Base-by-base conservation (phyloP, 2,329 filamentous ascomycete species). In the Xylaria hypoxylon region DNA sequence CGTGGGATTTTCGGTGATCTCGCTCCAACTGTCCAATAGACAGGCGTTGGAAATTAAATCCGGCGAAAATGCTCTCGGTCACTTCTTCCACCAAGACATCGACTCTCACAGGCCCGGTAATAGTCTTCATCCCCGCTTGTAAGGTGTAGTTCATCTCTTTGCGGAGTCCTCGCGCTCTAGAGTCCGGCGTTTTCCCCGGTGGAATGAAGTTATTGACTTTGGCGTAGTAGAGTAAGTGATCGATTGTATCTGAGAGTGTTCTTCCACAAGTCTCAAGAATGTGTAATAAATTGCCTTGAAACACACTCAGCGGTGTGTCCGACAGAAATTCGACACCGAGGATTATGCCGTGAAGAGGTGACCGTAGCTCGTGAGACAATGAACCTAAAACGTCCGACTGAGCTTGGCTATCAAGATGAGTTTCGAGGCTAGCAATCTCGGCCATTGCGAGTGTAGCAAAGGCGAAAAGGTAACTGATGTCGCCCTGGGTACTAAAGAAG, bases 341-440 rank as follows among this genome's bases (percentile, higher is more conserved):
- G 0, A 90, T 76, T 35, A 90, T 84, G 2, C 87, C 88, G 62
- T 90, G 87, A 0, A 90, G 77, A 0, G 88, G 88, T 1, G 85
- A 87, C 4, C 88, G 81, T 15, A 90, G 76, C 72, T 90, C 88
- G 71, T 90, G 88, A 2, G 85, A 87, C 5, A 90, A 83, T 1
- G 85, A 88, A 0, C 85, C 84, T 7, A 90, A 81, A 40, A 88
- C 84, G 63, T 89, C 86, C 1, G 83, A 83, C 72, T 88, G 88
- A 35, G 85, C 83, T 59, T 79, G 82, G 38, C 83, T 80, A 0
- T 79, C 78, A 10, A 75, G 72, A 11, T 76, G 62, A 0, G 77
- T 71, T 11, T 80, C 75, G 4, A 86, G 67, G 1, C 84, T 80
- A 0, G 83, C 81, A 0, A 89, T 78, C 59, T 90, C 87, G 0